Conservation (phyloP, 2,329 filamentous ascomycete genomes). For the Colletotrichum abscissum region DNA sequence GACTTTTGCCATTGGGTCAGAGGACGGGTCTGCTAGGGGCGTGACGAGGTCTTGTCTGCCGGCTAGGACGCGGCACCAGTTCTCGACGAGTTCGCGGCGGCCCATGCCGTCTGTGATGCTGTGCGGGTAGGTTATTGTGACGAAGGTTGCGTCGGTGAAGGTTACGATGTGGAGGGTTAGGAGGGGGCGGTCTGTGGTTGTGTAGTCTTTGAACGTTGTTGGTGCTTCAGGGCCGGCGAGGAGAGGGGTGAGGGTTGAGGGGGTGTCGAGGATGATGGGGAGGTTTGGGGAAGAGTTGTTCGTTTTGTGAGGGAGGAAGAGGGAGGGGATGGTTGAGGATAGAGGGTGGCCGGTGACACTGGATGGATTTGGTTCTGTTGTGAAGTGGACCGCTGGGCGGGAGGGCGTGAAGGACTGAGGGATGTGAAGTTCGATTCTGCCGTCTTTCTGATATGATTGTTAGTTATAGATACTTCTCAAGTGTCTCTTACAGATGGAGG, state of each 20-base stretch:
- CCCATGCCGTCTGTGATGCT: constrained; percentile 46
- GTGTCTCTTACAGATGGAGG: neutral
- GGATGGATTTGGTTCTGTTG: constrained; percentile 14
- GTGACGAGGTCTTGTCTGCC: constrained; percentile 53
- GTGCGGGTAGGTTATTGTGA: constrained; percentile 59
- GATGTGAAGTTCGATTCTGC: constrained; percentile 25
- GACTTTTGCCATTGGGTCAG: constrained; percentile 35
- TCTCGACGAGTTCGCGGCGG: constrained; percentile 34
- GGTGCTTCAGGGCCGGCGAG: constrained; percentile 35
- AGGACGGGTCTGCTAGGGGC: constrained; percentile 44
- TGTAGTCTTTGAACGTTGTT: constrained; percentile 49
- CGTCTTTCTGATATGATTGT: neutral
- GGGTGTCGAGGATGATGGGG: constrained; percentile 23
- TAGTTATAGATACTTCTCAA: neutral
- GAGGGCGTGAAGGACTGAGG: constrained; percentile 17
- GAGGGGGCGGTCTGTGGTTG: constrained; percentile 55
- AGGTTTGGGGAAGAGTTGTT: neutral
- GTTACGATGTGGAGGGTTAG: constrained; percentile 59
- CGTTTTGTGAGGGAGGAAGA: neutral
- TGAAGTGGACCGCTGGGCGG: constrained; percentile 27
- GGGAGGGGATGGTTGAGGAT: constrained; percentile 18
- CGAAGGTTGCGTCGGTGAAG: constrained; percentile 61
- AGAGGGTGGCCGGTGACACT: constrained; percentile 12
- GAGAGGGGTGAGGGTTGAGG: constrained; percentile 28
- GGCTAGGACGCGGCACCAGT: constrained; percentile 58